phyloP scores from a whole-genome alignment of 2,329 filamentous ascomycete species.

The Ceratocystis cubensis region DNA sequence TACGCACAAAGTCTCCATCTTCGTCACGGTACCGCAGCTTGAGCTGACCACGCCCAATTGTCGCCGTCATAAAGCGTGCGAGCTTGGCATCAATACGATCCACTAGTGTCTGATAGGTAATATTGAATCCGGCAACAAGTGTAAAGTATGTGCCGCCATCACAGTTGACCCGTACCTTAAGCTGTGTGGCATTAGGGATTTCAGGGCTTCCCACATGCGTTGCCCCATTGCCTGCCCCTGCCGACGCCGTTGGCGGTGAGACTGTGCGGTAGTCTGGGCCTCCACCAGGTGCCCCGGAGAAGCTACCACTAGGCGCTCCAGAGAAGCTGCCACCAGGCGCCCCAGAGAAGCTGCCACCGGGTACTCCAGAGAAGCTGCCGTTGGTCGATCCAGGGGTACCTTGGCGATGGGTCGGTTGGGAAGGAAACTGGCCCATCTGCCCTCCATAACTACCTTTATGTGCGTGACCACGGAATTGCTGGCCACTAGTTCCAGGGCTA shows the following conservation, averaged over 20 bases:
- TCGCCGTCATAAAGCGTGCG: slow-evolving; percentile 70
- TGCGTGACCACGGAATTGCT: slow-evolving; percentile 38
- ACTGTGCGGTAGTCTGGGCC: slow-evolving; percentile 32
- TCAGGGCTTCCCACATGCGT: slow-evolving; percentile 35
- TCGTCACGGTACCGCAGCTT: slow-evolving; percentile 84
- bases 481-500: slow-evolving; percentile 55
- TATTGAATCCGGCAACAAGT: slow-evolving; percentile 90
- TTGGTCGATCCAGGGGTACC: slow-evolving; percentile 33
- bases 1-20: slow-evolving; percentile 85
- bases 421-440: slow-evolving; percentile 44
- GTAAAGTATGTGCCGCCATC: slow-evolving; percentile 79
- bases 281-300: background rate
- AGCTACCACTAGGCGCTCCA: slow-evolving; percentile 30
- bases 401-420: slow-evolving; percentile 41
- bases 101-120: slow-evolving; percentile 82
- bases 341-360: slow-evolving; percentile 29
- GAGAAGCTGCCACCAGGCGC: slow-evolving; percentile 25
- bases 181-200: slow-evolving; percentile 52
- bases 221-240: background rate
- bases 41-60: slow-evolving; percentile 68
- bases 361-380: slow-evolving; percentile 28
- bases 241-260: slow-evolving; percentile 33
- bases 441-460: slow-evolving; percentile 38
- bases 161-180: slow-evolving; percentile 93
- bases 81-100: slow-evolving; percentile 95